Base-by-base conservation (phyloP, 2,329 filamentous ascomycete species). In the Pseudomassariella vexata region DNA sequence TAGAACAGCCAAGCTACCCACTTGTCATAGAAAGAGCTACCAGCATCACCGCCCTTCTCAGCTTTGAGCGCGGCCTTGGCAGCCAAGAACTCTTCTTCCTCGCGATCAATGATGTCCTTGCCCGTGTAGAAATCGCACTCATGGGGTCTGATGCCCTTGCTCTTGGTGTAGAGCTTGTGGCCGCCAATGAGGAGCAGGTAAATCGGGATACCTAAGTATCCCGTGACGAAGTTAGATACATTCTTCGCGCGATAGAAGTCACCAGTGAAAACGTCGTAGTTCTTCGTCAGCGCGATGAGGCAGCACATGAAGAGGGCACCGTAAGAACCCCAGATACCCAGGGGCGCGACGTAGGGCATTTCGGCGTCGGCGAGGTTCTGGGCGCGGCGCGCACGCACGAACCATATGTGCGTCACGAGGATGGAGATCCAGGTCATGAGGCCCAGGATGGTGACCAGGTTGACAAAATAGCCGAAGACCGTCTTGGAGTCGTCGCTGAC, bases 201-300 rank as follows among this genome's bases (percentile, higher is more conserved):
- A 15, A 89, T 57, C 2, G 84, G 84, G 45, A 89, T 87, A 30
- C 83, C 84, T 6, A 83, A 63, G 55, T 88, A 88, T 17, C 80
- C 81, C 1, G 81, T 86, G 55, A 89, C 75, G 59, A 89, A 88
- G 48, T 73, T 79, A 65, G 82, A 79, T n/a, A n/a, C n/a, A 66
- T 83, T 83, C 30, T 65, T 64, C 32, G 67, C 68, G 35, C 55
- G 37, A 28, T 42, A 48, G 46, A 59, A 68, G 65, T 44, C 62
- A 49, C 46, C 54, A 3, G 76, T 66, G 57, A 92, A 92, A 37
- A 82, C 79, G 35, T 74, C 68, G 59, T 78, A 92, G 67, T 87
- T 89, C 72, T 92, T 94, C 50, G 85, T 90, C 31, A 94, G 52
- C 2, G 82, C 74, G 39, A 92, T 83, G 20, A 92, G 52, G 49